These are phyloP conservation scores for Parachaetomium inaequale DNA, from an alignment of 495 filamentous ascomycete species.

Conservation along the genomic window DNA sequence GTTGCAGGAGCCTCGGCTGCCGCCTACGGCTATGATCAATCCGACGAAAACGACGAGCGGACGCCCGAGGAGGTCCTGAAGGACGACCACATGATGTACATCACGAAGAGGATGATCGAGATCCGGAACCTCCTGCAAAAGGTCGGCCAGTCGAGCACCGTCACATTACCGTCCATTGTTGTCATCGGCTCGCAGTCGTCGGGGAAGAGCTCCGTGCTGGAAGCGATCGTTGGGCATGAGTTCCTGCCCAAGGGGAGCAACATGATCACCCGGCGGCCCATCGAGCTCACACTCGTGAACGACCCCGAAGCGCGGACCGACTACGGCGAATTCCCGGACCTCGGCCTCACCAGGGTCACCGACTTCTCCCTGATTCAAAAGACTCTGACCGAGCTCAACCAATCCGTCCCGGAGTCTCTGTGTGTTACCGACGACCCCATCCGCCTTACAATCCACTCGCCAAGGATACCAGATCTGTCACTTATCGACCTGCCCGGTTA, in stretches of 20 bases:
- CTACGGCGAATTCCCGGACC: constrained; percentile 93
- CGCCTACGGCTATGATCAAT: constrained; percentile 72
- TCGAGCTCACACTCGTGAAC: constrained; percentile 95
- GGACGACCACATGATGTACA: constrained; percentile 99
- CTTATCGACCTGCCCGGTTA: constrained; percentile 96
- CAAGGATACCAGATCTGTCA: constrained; percentile 91
- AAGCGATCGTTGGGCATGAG: constrained; percentile 96
- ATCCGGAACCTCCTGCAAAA: constrained; percentile 86
- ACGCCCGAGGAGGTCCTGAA: constrained; percentile 59
- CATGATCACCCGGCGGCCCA: constrained; percentile 96
- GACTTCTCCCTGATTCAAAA: constrained; percentile 92
- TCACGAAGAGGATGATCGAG: constrained; percentile 99
- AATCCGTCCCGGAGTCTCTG: constrained; percentile 82
- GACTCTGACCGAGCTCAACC: constrained; percentile 90
- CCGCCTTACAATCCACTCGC: constrained; percentile 90
- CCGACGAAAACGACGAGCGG: constrained; percentile 66
- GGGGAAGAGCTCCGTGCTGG: constrained; percentile 94
- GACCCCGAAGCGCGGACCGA: constrained; percentile 86
- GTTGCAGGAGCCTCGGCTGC: constrained; percentile 61
- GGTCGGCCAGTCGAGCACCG: constrained; percentile 81
- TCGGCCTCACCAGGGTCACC: constrained; percentile 84
- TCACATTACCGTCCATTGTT: constrained; percentile 92
- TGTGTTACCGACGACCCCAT: constrained; percentile 98
- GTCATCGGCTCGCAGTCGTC: constrained; percentile 98
- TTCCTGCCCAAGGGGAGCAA: constrained; percentile 96